Evolutionary conservation across 2,329 filamentous ascomycete genomes (phyloP), one percentile per base, ranked within the genome.

Genomic region (Setomelanomma holmii): DNA sequence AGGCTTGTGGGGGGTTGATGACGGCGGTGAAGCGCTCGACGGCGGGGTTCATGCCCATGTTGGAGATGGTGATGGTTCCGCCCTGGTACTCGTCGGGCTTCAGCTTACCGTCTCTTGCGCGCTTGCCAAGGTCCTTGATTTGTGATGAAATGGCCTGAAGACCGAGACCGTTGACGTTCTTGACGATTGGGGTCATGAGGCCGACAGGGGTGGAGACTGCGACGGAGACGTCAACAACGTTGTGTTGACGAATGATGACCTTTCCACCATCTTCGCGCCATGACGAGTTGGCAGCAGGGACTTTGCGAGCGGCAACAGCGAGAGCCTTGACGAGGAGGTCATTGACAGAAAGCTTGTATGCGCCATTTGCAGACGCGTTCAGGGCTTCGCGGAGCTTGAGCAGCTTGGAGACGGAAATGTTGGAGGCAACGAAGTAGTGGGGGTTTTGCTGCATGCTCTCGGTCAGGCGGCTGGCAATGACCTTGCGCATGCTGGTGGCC

Each of bases 11-110:
- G 63, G 96, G 95, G 86, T 99, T 99, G 85, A 99, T 96, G 73
- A 99, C 90, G 65, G 95, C 95, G 45, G 95, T 98, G 82, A 99
- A 99, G 76, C 93, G 87, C 80, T 98, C 93, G 59, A 99, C 89
- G 44, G 95, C 93, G 41, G 88, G 74, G 86, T 99, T 99, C 95
- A 99, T 99, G 79, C 95, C 95, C 95, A 99, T 96, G 87, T 99
- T 99, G 81, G 91, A 96, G 80, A 99, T 98, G 78, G 93, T 97
- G 81, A 99, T 96, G 76, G 91, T 96, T 76, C 95, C 95, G 50
- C 95, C 95, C 84, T 97, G 93, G 87, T 96, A 99, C 81, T 99
- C 93, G 78, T 99, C 93, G 41, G 95, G 95, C 89, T 98, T 98
- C 69, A 99, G 89, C 87, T 98, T 99, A 80, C 91, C 90, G 67